These are phyloP conservation scores for Lasiosphaeria ovina DNA, from an alignment of 495 filamentous ascomycete species.

Conservation along the genomic window DNA sequence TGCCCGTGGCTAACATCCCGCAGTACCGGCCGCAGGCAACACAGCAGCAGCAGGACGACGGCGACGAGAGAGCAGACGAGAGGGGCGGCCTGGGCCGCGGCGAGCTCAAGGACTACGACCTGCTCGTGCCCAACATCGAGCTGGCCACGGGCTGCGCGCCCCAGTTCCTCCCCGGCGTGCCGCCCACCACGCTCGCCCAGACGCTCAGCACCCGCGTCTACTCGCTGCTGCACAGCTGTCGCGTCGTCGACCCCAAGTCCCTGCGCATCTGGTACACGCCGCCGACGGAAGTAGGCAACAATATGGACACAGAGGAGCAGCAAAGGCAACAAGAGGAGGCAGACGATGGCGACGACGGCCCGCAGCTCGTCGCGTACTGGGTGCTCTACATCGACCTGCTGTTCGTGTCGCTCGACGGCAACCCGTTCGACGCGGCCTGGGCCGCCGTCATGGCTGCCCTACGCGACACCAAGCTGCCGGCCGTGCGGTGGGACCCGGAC, in stretches of 20 bases:
- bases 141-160: conserved; percentile 86
- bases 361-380: conserved; percentile 82
- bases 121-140: conserved; percentile 92
- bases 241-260: conserved; percentile 59
- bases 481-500: conserved; percentile 83
- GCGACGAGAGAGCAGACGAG: background rate
- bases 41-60: conserved; percentile 14
- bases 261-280: conserved; percentile 67
- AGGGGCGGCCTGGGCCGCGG: conserved; percentile 22
- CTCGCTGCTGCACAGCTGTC: conserved; percentile 65
- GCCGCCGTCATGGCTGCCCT: conserved; percentile 79
- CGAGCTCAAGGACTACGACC: conserved; percentile 54
- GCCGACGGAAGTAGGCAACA: conserved; percentile 38
- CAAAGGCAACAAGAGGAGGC: conserved; percentile 25
- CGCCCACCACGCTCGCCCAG: conserved; percentile 79
- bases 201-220: conserved; percentile 74
- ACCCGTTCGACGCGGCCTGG: conserved; percentile 89
- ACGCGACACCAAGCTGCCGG: conserved; percentile 71
- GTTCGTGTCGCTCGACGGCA: conserved; percentile 86
- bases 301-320: conserved; percentile 40
- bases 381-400: conserved; percentile 88
- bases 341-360: background rate
- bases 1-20: conserved; percentile 68
- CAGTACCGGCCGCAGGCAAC: conserved; percentile 49
- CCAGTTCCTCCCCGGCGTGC: conserved; percentile 75